Conservation (phyloP, 306 rosid species). For the Lagenaria siceraria region DNA sequence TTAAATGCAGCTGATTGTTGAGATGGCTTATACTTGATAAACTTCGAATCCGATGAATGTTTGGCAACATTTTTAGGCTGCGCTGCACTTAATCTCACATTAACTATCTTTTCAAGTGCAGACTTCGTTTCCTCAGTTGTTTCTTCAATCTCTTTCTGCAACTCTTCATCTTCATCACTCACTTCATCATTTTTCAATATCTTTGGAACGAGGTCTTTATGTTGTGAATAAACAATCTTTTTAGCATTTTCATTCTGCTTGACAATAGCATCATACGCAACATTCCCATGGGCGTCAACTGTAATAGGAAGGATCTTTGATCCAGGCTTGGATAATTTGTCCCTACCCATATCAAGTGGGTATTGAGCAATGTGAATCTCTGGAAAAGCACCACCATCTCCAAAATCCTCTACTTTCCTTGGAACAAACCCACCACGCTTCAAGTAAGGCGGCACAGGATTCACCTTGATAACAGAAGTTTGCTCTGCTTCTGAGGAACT, state of each 20-base stretch:
- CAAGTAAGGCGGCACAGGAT: conserved; percentile 53
- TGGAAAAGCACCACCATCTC: conserved; percentile 87
- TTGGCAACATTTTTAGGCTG: conserved; percentile 77
- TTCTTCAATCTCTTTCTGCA: conserved; percentile 55
- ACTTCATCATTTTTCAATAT: conserved; percentile 42
- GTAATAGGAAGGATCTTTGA: conserved; percentile 62
- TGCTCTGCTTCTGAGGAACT: conserved; percentile 45
- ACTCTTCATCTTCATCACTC: conserved; percentile 35
- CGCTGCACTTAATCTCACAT: conserved; percentile 65
- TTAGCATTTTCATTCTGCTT: conserved; percentile 71
- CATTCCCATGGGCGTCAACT: conserved; percentile 66
- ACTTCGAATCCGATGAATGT: conserved; percentile 48
- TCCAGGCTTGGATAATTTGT: conserved; percentile 35
- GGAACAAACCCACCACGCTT: conserved; percentile 83
- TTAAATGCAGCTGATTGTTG: conserved; percentile 76
- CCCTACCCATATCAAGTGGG: conserved; percentile 79
- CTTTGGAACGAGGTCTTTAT: conserved; percentile 53
- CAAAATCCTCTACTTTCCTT: conserved; percentile 64
- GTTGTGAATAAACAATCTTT: conserved; percentile 67
- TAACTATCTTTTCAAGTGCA: conserved; percentile 78
- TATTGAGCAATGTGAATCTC: conserved; percentile 84
- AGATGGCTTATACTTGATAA: conserved; percentile 78
- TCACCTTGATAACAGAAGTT: conserved; percentile 28
- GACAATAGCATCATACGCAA: conserved; percentile 77
- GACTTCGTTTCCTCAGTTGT: conserved; percentile 68